Conservation (phyloP, 73 alveolate genomes). For the Halteria grandinella region DNA sequence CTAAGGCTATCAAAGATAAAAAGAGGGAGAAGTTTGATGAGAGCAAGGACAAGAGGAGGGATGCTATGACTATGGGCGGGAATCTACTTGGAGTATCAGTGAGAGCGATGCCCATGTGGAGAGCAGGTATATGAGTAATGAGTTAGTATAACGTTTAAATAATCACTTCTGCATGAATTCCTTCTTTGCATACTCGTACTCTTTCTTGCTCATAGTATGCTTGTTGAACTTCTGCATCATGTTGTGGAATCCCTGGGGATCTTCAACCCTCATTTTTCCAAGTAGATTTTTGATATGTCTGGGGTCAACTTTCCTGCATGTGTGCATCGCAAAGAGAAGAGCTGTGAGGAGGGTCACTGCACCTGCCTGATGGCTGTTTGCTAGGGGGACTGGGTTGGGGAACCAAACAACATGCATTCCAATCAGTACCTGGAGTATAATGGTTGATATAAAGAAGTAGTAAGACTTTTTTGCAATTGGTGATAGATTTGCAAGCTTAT, state of each 20-base stretch:
- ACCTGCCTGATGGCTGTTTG: slow-evolving; percentile 63
- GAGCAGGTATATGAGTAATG: slow-evolving; percentile 45
- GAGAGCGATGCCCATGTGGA: slow-evolving; percentile 63
- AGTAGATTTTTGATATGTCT: slow-evolving; percentile 62
- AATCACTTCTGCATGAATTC: no score
- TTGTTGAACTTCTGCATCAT: no score
- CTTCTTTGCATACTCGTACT: no score
- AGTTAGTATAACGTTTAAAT: no score
- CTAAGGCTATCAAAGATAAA: slow-evolving; percentile 60
- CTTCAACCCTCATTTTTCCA: slow-evolving; percentile 5
- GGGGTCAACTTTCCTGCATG: slow-evolving; percentile 65
- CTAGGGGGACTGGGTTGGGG: slow-evolving; percentile 50
- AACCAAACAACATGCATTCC: slow-evolving; percentile 58
- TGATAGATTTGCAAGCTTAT: slow-evolving; percentile 19
- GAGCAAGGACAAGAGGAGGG: slow-evolving; percentile 47
- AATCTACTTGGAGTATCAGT: slow-evolving; percentile 52
- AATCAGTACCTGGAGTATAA: slow-evolving; percentile 22
- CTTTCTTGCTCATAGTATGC: no score
- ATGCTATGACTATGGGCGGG: slow-evolving; percentile 78
- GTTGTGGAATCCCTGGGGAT: no score
- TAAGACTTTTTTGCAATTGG: no score
- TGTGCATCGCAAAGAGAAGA: slow-evolving; percentile 46
- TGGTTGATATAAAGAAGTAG: no score
- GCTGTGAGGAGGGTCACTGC: slow-evolving; percentile 62
- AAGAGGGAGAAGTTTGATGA: slow-evolving; percentile 63